Base-by-base conservation (phyloP, 2,329 filamentous ascomycete genomes). In the Fusarium phyllophilum region DNA sequence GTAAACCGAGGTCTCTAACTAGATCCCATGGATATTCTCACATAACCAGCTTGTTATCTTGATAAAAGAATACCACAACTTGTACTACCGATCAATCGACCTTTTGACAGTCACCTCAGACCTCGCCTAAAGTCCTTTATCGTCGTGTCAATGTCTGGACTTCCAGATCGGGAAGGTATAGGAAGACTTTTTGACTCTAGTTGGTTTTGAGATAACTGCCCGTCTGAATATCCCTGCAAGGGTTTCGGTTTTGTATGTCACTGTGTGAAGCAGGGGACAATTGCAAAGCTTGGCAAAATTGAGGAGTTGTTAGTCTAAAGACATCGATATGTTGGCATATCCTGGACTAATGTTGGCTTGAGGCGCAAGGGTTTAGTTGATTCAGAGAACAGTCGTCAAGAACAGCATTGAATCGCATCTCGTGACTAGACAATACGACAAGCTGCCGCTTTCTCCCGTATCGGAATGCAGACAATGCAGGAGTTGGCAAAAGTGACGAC, bases 91-190 rank as follows among this genome's bases (percentile, higher is more conserved):
- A 15, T 31, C 11, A 36, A 31, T 15, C 15, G 15, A 12, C 17
- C 22, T 26, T 54, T 36, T 10, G 45, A 45, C 17, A 31, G 15
- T 45, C 29, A 71, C 24, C 33, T 59, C 26, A 36, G 38, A 18
- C 39, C 20, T 74, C 34, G 46, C 33, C 41, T 31, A 58, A 54
- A 45, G 29, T 55, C 29, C 45, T 49, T 45, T 62, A 46, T 31
- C 29, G 24, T 31, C 29, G 24, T 46, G 29, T 26, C 29, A 57
- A 56, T 36, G 11, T 41, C 56, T 41, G 20, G 29, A 56, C 41
- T 45, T 45, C 71, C 68, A 29, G 12, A 69, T 66, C 31, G 31
- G 72, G 72, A 74, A 75, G 72, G 72, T 69, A 65, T 69, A 52
- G 33, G 45, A 68, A 57, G 38, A 62, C 29, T 52, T 29, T 33